Evolutionary conservation across 805 yeast species (phyloP).

Genomic region (Schwanniomyces polymorphus): DNA sequence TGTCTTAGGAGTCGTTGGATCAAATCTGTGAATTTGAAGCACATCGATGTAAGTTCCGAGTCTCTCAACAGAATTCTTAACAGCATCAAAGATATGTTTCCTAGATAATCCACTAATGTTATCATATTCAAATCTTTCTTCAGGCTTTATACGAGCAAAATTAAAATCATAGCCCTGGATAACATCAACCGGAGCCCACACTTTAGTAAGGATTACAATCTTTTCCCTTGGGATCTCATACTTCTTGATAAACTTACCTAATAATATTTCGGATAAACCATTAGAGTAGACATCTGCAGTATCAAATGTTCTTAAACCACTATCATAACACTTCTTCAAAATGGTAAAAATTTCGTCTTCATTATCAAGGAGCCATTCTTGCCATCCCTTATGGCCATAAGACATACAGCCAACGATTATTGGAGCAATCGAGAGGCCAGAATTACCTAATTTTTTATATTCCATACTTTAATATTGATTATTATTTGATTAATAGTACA

Average conservation of each 20-base stretch:
- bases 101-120: too few relatives aligned
- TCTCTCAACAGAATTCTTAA: too few relatives aligned
- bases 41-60: too few relatives aligned
- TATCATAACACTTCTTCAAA: slow-evolving; percentile 25
- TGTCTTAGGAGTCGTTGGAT: too few relatives aligned
- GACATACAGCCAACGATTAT: too few relatives aligned
- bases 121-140: slow-evolving; percentile 10
- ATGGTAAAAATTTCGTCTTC: slow-evolving; percentile 24
- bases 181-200: slow-evolving; percentile 8
- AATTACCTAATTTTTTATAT: too few relatives aligned
- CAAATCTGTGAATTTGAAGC: too few relatives aligned
- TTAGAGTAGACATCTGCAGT: slow-evolving; percentile 23
- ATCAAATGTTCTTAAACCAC: slow-evolving; percentile 22
- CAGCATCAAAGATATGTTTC: too few relatives aligned
- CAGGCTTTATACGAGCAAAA: neutral
- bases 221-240: slow-evolving; percentile 19
- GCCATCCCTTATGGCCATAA: slow-evolving; percentile 45
- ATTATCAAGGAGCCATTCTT: slow-evolving; percentile 24
- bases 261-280: slow-evolving; percentile 17
- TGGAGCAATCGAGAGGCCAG: too few relatives aligned
- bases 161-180: slow-evolving; percentile 4
- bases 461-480: too few relatives aligned
- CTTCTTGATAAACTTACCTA: slow-evolving; percentile 20
- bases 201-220: slow-evolving; percentile 19
- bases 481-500: too few relatives aligned